These are phyloP conservation scores for Rubroshorea leprosula DNA, from an alignment of 345 rosid species.

Conservation along the genomic window DNA sequence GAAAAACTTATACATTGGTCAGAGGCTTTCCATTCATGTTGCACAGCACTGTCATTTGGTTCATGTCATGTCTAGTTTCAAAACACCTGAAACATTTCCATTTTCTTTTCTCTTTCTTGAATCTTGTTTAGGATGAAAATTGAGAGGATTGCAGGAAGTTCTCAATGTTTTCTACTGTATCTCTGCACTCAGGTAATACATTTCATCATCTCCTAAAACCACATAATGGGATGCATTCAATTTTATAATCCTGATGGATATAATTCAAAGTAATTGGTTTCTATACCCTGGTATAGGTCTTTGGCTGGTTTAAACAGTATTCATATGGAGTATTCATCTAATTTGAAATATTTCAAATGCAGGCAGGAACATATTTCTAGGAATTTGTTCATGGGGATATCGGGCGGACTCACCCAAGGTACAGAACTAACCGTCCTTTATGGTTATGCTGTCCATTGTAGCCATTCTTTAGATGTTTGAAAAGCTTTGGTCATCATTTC, in stretches of 20 bases:
- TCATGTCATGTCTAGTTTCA: background rate
- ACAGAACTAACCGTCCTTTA: slow-evolving; percentile 5
- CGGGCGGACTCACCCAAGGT: slow-evolving; percentile 93
- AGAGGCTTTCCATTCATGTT: slow-evolving; percentile 14
- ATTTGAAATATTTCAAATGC: slow-evolving; percentile 19
- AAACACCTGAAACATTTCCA: background rate
- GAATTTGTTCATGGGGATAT: slow-evolving; percentile 98
- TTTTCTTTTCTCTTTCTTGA: background rate
- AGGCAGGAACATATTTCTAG: slow-evolving; percentile 98
- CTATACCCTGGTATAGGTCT: background rate
- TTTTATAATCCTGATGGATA: background rate
- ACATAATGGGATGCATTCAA: background rate
- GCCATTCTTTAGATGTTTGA: background rate
- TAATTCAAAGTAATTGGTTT: background rate
- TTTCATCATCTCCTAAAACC: background rate
- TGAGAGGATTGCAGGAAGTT: slow-evolving; percentile 62
- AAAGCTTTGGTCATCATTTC: no score
- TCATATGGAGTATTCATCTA: no score
- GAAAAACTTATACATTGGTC: slow-evolving; percentile 81
- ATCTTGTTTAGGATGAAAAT: slow-evolving; percentile 69
- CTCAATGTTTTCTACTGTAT: slow-evolving; percentile 81
- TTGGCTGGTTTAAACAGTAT: background rate
- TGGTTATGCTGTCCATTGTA: background rate
- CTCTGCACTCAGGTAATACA: slow-evolving; percentile 77
- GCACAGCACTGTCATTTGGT: background rate